Evolutionary conservation across 179 eudicot species (phyloP), one percentile per base, ranked within the genome.

Genomic region (Sideroxylon spinosum): DNA sequence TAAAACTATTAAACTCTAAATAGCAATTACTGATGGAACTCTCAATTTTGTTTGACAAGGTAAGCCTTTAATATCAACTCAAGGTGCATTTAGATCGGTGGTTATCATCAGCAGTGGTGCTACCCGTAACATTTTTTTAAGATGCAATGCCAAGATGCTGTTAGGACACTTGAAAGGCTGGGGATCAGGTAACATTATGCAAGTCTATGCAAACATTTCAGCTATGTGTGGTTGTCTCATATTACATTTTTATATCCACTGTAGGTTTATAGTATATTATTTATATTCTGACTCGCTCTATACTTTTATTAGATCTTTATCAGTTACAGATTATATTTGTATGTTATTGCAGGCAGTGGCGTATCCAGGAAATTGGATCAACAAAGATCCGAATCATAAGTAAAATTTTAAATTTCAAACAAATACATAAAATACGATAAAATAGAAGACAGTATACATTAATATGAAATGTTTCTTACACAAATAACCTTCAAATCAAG

Each of bases 121-220:
- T 66, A 79, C 69, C 61, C 56, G 26, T 69, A 14, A 70, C 79
- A 84, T 84, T 84, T 64, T 76, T 84, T 84, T 68, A 80, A 81
- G 81, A 84, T 84, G 86, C 84, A 65, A 37, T 84, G 78, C 49
- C 78, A 80, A 23, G 86, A 81, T 72, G 86, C 86, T 48, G 76
- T 84, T 32, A 72, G 73, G 77, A 80, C 86, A 66, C 80, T 81
- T 60, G 82, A 79, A 50, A 71, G 69, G 78, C 84, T 22, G 71
- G 19, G 52, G 63, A 76, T 23, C 86, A 84, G 81, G 86, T 84
- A 73, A 73, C 20, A 19, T 68, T 20, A 16, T 23, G 37, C 4
- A 37, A 37, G 44, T 37, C 5, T 37, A 1, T 37, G 44, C 44
- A 37, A 37, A 37, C 44, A 37, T 37, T 37, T 37, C 70, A 0